These are phyloP conservation scores for Wallemia hederae DNA, from an alignment of 1,284 basidiomycete species.

Conservation along the genomic window DNA sequence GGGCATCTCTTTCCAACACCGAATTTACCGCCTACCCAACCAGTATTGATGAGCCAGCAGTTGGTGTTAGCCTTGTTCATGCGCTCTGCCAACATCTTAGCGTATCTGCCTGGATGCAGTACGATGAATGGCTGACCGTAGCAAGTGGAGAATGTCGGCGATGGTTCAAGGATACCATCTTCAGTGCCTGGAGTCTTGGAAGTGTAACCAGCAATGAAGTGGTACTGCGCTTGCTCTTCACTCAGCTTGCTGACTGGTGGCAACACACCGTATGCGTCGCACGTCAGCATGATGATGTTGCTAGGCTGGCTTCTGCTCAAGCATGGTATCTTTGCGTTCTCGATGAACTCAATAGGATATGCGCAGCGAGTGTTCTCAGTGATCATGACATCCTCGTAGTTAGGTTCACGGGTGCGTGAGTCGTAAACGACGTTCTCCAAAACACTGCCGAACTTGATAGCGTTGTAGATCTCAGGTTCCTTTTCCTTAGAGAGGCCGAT, in stretches of 20 bases:
- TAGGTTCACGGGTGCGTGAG: slow-evolving; percentile 52
- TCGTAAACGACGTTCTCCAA: slow-evolving; percentile 98
- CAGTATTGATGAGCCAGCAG: slow-evolving; percentile 98
- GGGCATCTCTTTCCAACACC: slow-evolving; percentile 74
- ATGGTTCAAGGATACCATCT: slow-evolving; percentile 89
- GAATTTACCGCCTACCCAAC: slow-evolving; percentile 89
- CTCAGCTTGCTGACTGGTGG: slow-evolving; percentile 82
- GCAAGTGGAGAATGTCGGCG: slow-evolving; percentile 96
- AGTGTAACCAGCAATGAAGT: slow-evolving; percentile 60
- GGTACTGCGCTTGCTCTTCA: slow-evolving; percentile 85
- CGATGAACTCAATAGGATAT: slow-evolving; percentile 89
- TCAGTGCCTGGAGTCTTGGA: slow-evolving; percentile 85
- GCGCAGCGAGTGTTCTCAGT: slow-evolving; percentile 98
- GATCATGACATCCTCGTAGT: slow-evolving; percentile 88
- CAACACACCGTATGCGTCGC: slow-evolving; percentile 92
- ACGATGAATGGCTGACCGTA: slow-evolving; percentile 98
- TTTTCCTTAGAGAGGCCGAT: slow-evolving; percentile 85
- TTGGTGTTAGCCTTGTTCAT: slow-evolving; percentile 74
- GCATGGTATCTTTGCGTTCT: slow-evolving; percentile 82
- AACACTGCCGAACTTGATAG: slow-evolving; percentile 82
- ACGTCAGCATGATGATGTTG: slow-evolving; percentile 95
- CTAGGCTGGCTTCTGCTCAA: slow-evolving; percentile 51
- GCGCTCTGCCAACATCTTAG: slow-evolving; percentile 81
- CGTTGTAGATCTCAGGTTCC: slow-evolving; percentile 92
- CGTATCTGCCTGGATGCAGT: slow-evolving; percentile 69